Evolutionary conservation across 2,329 filamentous ascomycete genomes (phyloP), one percentile per base, ranked within the genome.

Genomic region (Diplodia seriata): DNA sequence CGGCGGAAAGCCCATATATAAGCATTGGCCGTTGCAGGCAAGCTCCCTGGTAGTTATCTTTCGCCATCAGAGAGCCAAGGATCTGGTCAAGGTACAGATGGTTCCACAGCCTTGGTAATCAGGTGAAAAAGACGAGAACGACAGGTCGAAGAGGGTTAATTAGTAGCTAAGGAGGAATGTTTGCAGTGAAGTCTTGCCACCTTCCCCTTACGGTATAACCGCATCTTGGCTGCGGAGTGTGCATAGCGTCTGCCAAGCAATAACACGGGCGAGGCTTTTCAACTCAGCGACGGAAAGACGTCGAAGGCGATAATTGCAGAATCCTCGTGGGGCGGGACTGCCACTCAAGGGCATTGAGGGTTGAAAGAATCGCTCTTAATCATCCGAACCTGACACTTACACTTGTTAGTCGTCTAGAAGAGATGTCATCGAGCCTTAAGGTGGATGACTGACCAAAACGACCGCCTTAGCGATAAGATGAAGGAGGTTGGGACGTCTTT

Each of bases 101-200:
- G 26, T 29, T 33, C 18, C 31, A 50, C 47, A 1, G 20, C 18
- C 56, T 62, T 50, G 57, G 57, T 31, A 49, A 26, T 29, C 20
- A 20, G 40, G 57, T 29, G 18, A 50, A 49, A 33, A 14, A 7
- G 57, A 62, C 57, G 36, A 26, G 57, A 62, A 49, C 50, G 57
- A 49, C 40, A 62, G 57, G 57, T 62, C 57, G 38, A 62, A 62
- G 57, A 38, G 9, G 38, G 26, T 26, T 12, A 49, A 49, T 33
- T 26, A 33, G 9, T 29, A 29, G 57, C 57, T 43, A 62, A 62
- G 57, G 18, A 43, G 9, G 23, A n/a, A 20, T 33, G 56, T 36
- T 50, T 33, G 57, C 23, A 33, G 12, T 14, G 14, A 36, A 33
- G 6, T 26, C 26, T 36, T 36, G 40, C 26, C 5, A 62, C 57